phyloP scores from a whole-genome alignment of 306 rosid genomes.

The Aeschynomene evenia region DNA sequence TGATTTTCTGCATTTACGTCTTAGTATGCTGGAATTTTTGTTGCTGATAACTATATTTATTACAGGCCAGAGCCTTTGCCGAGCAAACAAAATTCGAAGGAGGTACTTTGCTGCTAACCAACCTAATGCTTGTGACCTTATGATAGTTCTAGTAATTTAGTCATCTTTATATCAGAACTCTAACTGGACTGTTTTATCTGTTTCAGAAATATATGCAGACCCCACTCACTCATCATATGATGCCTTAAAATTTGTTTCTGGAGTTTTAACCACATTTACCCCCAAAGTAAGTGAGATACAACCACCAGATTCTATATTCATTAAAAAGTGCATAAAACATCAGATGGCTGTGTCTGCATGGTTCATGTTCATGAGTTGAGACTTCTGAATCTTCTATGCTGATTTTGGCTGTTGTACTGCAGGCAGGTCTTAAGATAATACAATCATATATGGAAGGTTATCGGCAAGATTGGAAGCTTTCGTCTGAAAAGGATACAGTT shows the following conservation, averaged over 20 bases:
- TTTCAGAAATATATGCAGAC: conserved; percentile 88
- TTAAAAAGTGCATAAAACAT: neutral
- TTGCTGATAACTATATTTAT: conserved; percentile 22
- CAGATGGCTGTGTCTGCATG: neutral
- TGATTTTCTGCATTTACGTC: conserved; percentile 8
- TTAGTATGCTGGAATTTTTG: neutral
- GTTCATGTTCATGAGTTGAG: conserved; percentile 5
- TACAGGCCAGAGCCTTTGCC: conserved; percentile 71
- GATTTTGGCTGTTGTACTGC: conserved; percentile 35
- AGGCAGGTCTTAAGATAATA: conserved; percentile 89
- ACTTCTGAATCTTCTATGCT: conserved; percentile 15
- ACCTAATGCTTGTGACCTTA: neutral
- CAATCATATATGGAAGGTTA: conserved; percentile 85
- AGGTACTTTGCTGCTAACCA: conserved; percentile 52
- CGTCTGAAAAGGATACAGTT: conserved; percentile 76
- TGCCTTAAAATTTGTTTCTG: conserved; percentile 77
- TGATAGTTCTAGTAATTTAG: conserved; percentile 12
- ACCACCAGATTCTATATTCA: neutral
- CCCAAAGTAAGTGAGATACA: conserved; percentile 68
- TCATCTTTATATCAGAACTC: conserved; percentile 20
- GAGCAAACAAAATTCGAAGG: conserved; percentile 83
- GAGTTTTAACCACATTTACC: conserved; percentile 74
- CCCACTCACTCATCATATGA: conserved; percentile 76
- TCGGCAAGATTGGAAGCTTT: conserved; percentile 92
- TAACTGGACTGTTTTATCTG: conserved; percentile 29